phyloP scores from a whole-genome alignment of 208 protist genomes.

The Acanthamoeba rhysodes region DNA sequence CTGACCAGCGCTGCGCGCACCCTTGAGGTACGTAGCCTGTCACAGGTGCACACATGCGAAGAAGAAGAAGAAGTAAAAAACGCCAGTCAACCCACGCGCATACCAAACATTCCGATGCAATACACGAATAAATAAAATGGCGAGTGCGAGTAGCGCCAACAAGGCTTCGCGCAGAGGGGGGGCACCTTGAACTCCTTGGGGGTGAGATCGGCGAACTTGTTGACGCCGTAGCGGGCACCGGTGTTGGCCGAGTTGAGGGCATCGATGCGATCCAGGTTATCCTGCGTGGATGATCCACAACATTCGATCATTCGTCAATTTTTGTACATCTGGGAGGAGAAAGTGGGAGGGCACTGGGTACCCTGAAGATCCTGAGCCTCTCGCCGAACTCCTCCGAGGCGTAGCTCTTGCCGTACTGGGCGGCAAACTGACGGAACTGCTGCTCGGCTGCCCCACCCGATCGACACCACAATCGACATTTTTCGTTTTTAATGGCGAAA shows the following conservation, averaged over 20 bases:
- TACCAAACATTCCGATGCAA: not conserved
- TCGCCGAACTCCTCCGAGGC: not conserved
- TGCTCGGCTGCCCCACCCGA: not conserved
- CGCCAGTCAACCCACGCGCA: not conserved
- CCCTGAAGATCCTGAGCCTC: slow-evolving; percentile 64
- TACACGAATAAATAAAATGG: not conserved
- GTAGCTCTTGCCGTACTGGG: slow-evolving; percentile 46
- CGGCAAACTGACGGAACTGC: slow-evolving; percentile 46
- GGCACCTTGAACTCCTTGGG: slow-evolving; percentile 74
- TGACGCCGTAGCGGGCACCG: slow-evolving; percentile 55
- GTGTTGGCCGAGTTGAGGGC: slow-evolving; percentile 6
- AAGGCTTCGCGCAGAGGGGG: not conserved
- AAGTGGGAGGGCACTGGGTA: not conserved
- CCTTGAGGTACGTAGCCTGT: slow-evolving; percentile 34
- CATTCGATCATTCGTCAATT: not conserved
- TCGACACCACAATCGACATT: not conserved
- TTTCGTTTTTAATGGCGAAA: too few relatives aligned
- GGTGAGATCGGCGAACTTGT: slow-evolving; percentile 78
- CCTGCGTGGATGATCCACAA: not conserved
- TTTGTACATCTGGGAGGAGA: not conserved
- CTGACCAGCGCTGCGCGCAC: not conserved
- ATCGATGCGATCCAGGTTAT: slow-evolving; percentile 21
- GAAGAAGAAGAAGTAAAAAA: too few relatives aligned
- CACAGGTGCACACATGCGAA: not conserved
- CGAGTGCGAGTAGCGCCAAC: not conserved